phyloP scores from a whole-genome alignment of 352 stramenopile genomes.

The Pythium dissotocum region DNA sequence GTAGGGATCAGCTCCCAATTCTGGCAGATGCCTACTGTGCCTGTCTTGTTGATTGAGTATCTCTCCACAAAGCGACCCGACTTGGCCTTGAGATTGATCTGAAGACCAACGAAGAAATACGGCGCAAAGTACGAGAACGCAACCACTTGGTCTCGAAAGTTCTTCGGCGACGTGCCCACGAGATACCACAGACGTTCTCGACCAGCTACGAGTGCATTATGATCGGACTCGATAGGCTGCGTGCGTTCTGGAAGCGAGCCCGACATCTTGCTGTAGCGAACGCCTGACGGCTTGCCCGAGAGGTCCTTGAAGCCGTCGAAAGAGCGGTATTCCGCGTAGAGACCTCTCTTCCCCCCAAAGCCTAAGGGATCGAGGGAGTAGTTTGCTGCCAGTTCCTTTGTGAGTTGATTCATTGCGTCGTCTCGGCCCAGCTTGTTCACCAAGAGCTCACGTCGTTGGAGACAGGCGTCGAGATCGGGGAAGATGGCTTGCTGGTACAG shows the following conservation, averaged over 20 bases:
- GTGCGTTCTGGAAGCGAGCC: constrained; percentile 24
- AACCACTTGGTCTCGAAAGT: constrained; percentile 3
- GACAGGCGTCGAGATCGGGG: constrained; percentile 17
- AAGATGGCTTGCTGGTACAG: constrained; percentile 16
- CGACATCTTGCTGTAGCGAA: constrained; percentile 22
- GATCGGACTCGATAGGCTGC: constrained; percentile 18
- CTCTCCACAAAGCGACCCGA: constrained; percentile 14
- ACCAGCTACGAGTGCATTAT: constrained; percentile 21
- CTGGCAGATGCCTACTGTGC: constrained; percentile 11
- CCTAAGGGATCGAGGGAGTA: constrained; percentile 15
- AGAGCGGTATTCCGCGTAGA: constrained; percentile 18
- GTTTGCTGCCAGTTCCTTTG: constrained; percentile 22
- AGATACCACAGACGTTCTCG: constrained; percentile 24
- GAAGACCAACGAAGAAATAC: constrained; percentile 16
- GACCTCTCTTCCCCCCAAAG: constrained; percentile 18
- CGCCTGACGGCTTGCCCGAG: constrained; percentile 23
- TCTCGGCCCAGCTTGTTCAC: constrained; percentile 12
- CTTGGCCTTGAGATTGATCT: constrained; percentile 16
- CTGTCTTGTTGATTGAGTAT: constrained; percentile 6
- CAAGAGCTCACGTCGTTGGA: constrained; percentile 14
- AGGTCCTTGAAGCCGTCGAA: constrained; percentile 26
- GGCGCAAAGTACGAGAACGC: constrained; percentile 6
- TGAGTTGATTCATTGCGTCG: constrained; percentile 14
- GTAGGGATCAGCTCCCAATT: constrained; percentile 11
- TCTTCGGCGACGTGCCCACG: constrained; percentile 2